phyloP scores from a whole-genome alignment of 1,284 basidiomycete genomes.

The Pisolithus thermaeus region DNA sequence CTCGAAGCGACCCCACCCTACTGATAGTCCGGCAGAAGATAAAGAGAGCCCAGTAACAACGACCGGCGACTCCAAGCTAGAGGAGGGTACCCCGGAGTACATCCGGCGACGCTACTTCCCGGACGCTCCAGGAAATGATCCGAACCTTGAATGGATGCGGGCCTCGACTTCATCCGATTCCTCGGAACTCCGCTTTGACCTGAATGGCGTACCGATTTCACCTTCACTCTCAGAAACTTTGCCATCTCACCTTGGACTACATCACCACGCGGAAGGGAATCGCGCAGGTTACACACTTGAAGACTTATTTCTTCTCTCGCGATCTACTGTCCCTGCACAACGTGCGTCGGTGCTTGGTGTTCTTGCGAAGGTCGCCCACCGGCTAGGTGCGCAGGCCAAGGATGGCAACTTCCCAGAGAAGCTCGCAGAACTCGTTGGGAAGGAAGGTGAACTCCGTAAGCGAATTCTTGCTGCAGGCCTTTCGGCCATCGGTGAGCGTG shows the following conservation, averaged over 20 bases:
- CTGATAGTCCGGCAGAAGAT: neutral
- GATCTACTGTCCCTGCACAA: conserved; percentile 82
- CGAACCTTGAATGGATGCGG: conserved; percentile 74
- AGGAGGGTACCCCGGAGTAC: conserved; percentile 75
- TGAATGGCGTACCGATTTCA: conserved; percentile 64
- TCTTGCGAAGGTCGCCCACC: conserved; percentile 53
- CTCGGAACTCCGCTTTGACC: conserved; percentile 61
- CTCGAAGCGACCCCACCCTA: conserved; percentile 8
- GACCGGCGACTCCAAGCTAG: conserved; percentile 32
- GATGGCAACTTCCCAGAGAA: conserved; percentile 24
- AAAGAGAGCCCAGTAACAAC: conserved; percentile 1
- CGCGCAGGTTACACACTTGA: conserved; percentile 86
- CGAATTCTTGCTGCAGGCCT: conserved; percentile 61
- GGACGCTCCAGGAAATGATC: conserved; percentile 58
- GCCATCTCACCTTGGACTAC: conserved; percentile 81
- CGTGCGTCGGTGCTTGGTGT: conserved; percentile 74
- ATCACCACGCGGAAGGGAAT: conserved; percentile 26
- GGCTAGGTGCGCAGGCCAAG: conserved; percentile 30
- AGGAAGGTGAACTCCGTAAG: conserved; percentile 39
- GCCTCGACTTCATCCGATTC: conserved; percentile 19
- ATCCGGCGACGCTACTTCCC: conserved; percentile 87
- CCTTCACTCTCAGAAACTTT: conserved; percentile 44
- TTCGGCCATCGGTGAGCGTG: conserved; percentile 60
- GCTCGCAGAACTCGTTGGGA: conserved; percentile 40
- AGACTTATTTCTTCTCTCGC: conserved; percentile 78